Evolutionary conservation across 495 filamentous ascomycete genomes (phyloP), one percentile per base, ranked within the genome.

Genomic region (Margaritispora aquatica): DNA sequence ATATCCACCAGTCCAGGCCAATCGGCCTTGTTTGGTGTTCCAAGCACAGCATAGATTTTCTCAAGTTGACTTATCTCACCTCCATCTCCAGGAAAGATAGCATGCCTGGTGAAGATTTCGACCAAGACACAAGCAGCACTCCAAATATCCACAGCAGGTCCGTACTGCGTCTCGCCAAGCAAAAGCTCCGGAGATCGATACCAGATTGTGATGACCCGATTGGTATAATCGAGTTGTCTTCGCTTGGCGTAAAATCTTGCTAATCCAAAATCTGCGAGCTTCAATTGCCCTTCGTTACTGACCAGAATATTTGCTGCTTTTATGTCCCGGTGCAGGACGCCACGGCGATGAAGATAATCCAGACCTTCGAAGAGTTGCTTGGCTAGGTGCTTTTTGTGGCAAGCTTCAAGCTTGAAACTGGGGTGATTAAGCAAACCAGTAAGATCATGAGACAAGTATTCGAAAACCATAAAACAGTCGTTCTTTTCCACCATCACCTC

Each of bases 401-500:
- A 80, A 10, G 84, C 76, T 13, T 93, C 88, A 15, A 99, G 83
- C 49, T 87, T 86, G 70, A 95, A 97, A 7, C 86, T 89, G 2
- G 95, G 95, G 68, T 99, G 95, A 65, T 97, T 97, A 59, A 98
- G 86, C 17, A 90, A 73, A 20, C 87, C 87, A 1, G 89, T 93
- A 29, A 93, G 76, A 70, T 99, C 95, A 69, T 99, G 95, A 19
- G 93, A 93, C 26, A 97, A 83, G 69, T 99, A 99, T 69, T 99
- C 95, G 62, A 99, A 99, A 9, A 99, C 95, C 95, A 99, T 99
- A 74, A 94, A 97, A 72, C 95, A 99, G 70, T 97, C 93, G 68
- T 97, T 97, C 63, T 85, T 86, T 73, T 98, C 95, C 17, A 97
- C 94, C 94, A 98, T 97, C 66, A 97, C 93, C 73, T 98, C 95